These are phyloP conservation scores for Exserohilum turcica DNA, from an alignment of 2,329 filamentous ascomycete genomes.

Conservation along the genomic window DNA sequence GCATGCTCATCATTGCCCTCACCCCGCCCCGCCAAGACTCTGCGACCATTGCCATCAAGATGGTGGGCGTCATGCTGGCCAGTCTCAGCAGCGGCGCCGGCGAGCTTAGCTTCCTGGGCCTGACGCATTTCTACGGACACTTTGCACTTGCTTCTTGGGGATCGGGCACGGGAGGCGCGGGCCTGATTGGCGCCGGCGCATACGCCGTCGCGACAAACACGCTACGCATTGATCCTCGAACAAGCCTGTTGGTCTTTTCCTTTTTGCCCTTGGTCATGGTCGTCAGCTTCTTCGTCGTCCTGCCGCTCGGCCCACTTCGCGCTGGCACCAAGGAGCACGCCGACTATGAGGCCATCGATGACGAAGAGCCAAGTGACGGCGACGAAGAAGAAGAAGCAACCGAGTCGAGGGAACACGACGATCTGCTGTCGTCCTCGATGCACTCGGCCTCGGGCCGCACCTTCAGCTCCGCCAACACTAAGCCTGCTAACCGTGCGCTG, in stretches of 20 bases:
- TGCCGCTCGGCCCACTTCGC: conserved; percentile 72
- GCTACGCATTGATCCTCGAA: conserved; percentile 73
- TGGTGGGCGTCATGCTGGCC: conserved; percentile 81
- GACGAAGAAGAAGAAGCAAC: conserved; percentile 18
- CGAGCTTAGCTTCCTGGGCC: conserved; percentile 85
- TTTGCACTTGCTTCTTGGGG: conserved; percentile 90
- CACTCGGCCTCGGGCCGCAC: conserved; percentile 40
- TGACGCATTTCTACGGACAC: conserved; percentile 92
- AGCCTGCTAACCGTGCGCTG: conserved; percentile 21
- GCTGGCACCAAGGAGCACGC: conserved; percentile 51
- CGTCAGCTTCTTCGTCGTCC: conserved; percentile 79
- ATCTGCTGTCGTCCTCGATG: conserved; percentile 43
- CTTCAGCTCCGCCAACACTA: conserved; percentile 24
- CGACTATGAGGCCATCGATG: conserved; percentile 60
- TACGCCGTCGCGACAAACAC: conserved; percentile 87
- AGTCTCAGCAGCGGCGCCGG: conserved; percentile 85
- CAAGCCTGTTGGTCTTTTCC: conserved; percentile 77
- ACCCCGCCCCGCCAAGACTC: conserved; percentile 66
- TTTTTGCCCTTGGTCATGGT: conserved; percentile 83
- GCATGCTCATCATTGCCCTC: conserved; percentile 88
- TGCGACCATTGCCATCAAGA: conserved; percentile 71
- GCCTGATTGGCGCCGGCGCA: conserved; percentile 81
- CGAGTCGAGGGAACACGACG: conserved; percentile 45
- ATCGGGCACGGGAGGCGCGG: conserved; percentile 87
- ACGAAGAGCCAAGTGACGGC: conserved; percentile 38